phyloP scores from a whole-genome alignment of 225 moss, liverwort and hornwort species.

The Polytrichum commune region DNA sequence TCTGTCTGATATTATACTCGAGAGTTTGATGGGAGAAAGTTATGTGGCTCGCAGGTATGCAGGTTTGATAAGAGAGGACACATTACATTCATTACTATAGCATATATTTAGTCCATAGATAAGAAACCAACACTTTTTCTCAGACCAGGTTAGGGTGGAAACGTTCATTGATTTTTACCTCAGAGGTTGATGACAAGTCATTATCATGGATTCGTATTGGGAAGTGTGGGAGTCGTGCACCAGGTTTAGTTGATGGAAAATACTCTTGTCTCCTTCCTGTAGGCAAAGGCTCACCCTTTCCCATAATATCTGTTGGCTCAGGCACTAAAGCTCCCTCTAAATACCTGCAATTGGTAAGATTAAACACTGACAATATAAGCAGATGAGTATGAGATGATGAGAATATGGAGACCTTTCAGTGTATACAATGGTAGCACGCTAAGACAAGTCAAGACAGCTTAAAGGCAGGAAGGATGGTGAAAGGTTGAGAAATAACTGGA shows the following conservation, averaged over 20 bases:
- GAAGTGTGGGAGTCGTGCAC: slow-evolving; percentile 77
- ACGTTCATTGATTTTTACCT: slow-evolving; percentile 29
- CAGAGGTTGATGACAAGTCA: slow-evolving; percentile 17
- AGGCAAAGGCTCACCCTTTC: slow-evolving; percentile 13
- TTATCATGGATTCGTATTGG: slow-evolving; percentile 35
- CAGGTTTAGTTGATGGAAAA: slow-evolving; percentile 76
- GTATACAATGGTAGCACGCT: no score
- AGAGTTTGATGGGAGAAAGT: neutral
- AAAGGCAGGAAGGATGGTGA: no score
- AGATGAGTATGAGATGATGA: no score
- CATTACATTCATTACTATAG: neutral
- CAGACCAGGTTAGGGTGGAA: no score
- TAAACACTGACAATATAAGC: neutral
- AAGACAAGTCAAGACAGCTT: no score
- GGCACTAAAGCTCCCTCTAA: slow-evolving; percentile 62
- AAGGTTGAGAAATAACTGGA: no score
- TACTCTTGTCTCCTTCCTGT: slow-evolving; percentile 68
- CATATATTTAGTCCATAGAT: neutral
- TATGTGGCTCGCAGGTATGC: neutral
- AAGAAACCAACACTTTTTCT: no score
- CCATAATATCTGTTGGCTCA: slow-evolving; percentile 25
- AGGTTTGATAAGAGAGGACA: neutral
- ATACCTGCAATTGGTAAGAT: slow-evolving; percentile 43
- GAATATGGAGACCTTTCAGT: no score
- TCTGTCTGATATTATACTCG: neutral